A percentile compares a stretch with the other conserved stretches of the same genome.
Conservation (phyloP, 179 eudicot species). For the Camellia oleifera region DNA sequence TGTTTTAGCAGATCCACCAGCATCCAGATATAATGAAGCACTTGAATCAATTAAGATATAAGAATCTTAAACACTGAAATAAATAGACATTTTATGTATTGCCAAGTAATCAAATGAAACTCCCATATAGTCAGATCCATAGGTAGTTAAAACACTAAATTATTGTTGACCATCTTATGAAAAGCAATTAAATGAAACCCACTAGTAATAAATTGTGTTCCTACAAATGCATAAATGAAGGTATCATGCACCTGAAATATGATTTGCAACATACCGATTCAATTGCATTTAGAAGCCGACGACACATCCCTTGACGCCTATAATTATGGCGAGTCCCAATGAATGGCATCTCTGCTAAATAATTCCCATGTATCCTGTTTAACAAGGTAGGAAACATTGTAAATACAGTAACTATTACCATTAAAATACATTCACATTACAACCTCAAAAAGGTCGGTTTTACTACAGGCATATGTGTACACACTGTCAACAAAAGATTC, state of each 20-base stretch:
- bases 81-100: background rate
- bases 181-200: conserved; percentile 3
- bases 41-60: background rate
- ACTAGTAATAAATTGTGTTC: background rate
- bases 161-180: background rate
- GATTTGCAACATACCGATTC: conserved; percentile 58
- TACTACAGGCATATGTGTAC: background rate
- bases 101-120: background rate
- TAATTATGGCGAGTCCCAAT: conserved; percentile 81
- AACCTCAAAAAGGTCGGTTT: background rate
- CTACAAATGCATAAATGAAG: background rate
- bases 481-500: background rate
- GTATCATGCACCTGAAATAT: background rate
- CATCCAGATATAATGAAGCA: background rate
- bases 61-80: background rate
- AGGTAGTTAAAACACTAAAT: background rate
- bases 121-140: background rate
- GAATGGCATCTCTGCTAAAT: conserved; percentile 95
- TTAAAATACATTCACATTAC: background rate
- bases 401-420: background rate
- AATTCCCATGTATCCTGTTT: conserved; percentile 74
- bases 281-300: conserved; percentile 63
- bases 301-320: conserved; percentile 96
- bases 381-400: background rate
- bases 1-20: too few relatives aligned